Evolutionary conservation across 345 rosid genomes (phyloP).

Genomic region (Hypericum androsaemum): DNA sequence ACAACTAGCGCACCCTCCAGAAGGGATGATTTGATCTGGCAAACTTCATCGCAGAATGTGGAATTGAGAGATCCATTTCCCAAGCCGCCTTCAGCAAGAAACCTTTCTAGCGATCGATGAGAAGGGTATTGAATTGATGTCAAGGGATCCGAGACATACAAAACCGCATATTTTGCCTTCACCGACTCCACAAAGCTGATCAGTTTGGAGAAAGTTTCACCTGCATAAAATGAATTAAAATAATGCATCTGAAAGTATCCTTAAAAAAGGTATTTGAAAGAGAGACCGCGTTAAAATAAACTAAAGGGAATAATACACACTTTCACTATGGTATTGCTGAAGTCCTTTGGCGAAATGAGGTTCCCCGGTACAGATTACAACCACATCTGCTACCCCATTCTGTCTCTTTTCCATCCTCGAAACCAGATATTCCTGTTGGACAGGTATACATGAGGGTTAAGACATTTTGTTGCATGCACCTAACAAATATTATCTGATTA

Average conservation of each 20-base stretch:
- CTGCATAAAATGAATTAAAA: conserved; percentile 27
- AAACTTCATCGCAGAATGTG: conserved; percentile 63
- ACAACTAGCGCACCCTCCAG: conserved; percentile 85
- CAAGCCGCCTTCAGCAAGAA: conserved; percentile 56
- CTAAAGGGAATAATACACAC: conserved; percentile 29
- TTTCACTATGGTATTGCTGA: conserved; percentile 40
- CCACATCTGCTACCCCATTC: conserved; percentile 56
- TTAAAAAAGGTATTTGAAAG: conserved; percentile 4
- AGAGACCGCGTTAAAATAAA: conserved; percentile 1
- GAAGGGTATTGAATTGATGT: conserved; percentile 46
- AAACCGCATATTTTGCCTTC: conserved; percentile 59
- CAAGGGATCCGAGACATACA: conserved; percentile 71
- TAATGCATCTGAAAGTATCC: neutral
- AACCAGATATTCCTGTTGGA: conserved; percentile 53
- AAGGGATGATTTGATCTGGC: conserved; percentile 80
- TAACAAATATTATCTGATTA: neutral
- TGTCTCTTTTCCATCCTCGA: conserved; percentile 51
- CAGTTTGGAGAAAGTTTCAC: conserved; percentile 54
- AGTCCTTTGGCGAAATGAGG: conserved; percentile 27
- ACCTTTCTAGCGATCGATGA: conserved; percentile 54
- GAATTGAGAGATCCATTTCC: conserved; percentile 34
- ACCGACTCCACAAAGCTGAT: conserved; percentile 54
- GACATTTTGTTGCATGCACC: too few relatives aligned
- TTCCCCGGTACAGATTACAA: conserved; percentile 58
- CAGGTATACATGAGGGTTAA: too few relatives aligned